Evolutionary conservation across 805 yeast species (phyloP), one percentile per base, ranked within the genome.

Genomic region (Danielia oregonensis): DNA sequence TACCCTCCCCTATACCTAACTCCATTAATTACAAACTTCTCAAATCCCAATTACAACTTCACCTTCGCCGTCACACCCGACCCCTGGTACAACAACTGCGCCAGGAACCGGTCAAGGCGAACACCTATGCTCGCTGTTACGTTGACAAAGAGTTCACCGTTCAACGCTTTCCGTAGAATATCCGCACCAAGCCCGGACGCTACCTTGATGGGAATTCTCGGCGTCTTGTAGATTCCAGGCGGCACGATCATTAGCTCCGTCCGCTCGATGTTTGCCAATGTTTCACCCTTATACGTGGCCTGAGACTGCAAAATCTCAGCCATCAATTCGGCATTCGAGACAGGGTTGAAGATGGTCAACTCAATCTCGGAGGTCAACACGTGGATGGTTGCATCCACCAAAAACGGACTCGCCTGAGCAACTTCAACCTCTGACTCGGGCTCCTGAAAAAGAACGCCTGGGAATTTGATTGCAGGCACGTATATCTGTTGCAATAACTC

Each of bases 301-400:
- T 61, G 63, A 1, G 75, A 81, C 24, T 63, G 63, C 13, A 60
- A 39, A 13, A 79, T 55, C 7, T 56, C 57, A 10, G 74, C 54
- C n/a, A 55, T 46, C 1, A 74, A 54, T 11, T 64, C 70, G n/a
- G 63, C 51, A 45, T 79, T 77, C 4, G 42, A 36, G 1, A 79
- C 45, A 1, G 86, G 86, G 44, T 79, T 79, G 52, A 51, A 74
- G 0, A 78, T 59, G 0, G 70, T 68, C 36, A 79, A 48, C 44
- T 77, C 81, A 4, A 76, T 63, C 29, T 76, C 78, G 1, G 79
- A 72, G 0, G 72, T 58, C 56, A 78, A 57, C 3, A 79, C 43
- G 51, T 79, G 82, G 57, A 79, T 70, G 0, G 74, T 73, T 4
- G 76, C 65, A 11, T 65, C 70, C 1, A 72, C 33, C 5, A 79